These are phyloP conservation scores for Scheffersomyces lignosus DNA, from an alignment of 805 yeast species.

Conservation along the genomic window DNA sequence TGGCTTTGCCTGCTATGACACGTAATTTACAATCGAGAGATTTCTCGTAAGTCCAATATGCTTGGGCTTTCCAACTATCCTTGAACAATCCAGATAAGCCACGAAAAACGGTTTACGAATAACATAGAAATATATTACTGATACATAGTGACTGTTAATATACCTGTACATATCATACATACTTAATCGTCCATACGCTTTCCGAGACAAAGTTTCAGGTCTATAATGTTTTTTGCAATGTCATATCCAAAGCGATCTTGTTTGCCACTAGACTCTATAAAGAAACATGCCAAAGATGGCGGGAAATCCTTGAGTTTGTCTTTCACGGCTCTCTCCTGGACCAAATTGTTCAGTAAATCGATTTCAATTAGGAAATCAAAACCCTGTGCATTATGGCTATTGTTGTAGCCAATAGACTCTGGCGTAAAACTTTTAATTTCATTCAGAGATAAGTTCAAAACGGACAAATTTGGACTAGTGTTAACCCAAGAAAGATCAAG, in stretches of 20 bases:
- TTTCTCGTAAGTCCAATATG: slow-evolving; percentile 42
- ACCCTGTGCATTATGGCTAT: no score
- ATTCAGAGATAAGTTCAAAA: slow-evolving; percentile 16
- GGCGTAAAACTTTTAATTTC: slow-evolving; percentile 9
- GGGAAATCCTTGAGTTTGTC: not conserved
- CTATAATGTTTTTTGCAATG: slow-evolving; percentile 15
- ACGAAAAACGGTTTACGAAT: not conserved
- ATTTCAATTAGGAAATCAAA: slow-evolving; percentile 16
- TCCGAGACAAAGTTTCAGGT: slow-evolving; percentile 10
- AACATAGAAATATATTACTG: slow-evolving; percentile 11
- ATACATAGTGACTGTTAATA: slow-evolving; percentile 2
- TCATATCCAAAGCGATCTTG: slow-evolving; percentile 22
- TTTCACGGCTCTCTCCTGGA: slow-evolving; percentile 4
- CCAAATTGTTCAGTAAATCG: slow-evolving; percentile 16
- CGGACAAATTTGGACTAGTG: slow-evolving; percentile 4
- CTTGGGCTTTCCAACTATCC: slow-evolving; percentile 1
- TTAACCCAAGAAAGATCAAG: slow-evolving; percentile 1
- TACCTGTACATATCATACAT: slow-evolving; percentile 8
- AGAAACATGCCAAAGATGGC: slow-evolving; percentile 10
- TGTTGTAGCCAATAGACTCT: slow-evolving; percentile 12
- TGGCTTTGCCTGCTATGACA: slow-evolving; percentile 97
- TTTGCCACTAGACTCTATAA: slow-evolving; percentile 14
- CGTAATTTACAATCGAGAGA: slow-evolving; percentile 84
- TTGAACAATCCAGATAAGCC: not conserved
- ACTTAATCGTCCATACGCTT: slow-evolving; percentile 12